Evolutionary conservation across 73 alveolate species (phyloP).

Genomic region (Tetrahymena malaccensis): DNA sequence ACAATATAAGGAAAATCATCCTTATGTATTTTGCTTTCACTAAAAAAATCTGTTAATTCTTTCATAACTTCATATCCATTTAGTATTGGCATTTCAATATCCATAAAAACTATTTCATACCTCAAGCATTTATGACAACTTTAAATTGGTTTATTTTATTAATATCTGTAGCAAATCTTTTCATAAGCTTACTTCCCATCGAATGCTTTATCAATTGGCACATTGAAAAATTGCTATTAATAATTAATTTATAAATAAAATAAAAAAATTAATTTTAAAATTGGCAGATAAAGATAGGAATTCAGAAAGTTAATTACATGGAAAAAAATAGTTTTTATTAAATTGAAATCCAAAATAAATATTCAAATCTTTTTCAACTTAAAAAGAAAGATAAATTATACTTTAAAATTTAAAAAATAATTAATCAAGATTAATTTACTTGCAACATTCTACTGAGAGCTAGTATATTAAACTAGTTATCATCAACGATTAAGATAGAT

Average conservation of each 20-base stretch:
- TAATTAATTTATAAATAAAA: no score
- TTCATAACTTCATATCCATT: conserved; percentile 32
- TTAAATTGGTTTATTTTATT: background rate
- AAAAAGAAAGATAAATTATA: no score
- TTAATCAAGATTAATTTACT: background rate
- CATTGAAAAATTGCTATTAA: background rate
- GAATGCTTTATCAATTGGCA: conserved; percentile 13
- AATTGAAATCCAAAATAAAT: no score
- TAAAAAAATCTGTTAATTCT: background rate
- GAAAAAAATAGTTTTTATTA: no score
- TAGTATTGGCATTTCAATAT: conserved; percentile 38
- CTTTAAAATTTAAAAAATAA: no score
- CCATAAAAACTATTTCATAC: conserved; percentile 29
- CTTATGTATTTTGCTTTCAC: background rate
- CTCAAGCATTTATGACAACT: background rate
- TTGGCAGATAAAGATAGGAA: no score
- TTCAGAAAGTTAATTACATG: no score
- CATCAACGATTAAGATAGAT: background rate
- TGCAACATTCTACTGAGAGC: background rate
- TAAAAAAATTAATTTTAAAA: no score
- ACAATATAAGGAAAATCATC: background rate
- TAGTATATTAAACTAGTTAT: background rate
- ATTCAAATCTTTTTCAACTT: no score
- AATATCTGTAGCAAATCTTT: background rate
- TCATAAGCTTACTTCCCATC: conserved; percentile 31